These are phyloP conservation scores for Termitomyces sp. DNA, from an alignment of 768 basidiomycete species.

Conservation along the genomic window DNA sequence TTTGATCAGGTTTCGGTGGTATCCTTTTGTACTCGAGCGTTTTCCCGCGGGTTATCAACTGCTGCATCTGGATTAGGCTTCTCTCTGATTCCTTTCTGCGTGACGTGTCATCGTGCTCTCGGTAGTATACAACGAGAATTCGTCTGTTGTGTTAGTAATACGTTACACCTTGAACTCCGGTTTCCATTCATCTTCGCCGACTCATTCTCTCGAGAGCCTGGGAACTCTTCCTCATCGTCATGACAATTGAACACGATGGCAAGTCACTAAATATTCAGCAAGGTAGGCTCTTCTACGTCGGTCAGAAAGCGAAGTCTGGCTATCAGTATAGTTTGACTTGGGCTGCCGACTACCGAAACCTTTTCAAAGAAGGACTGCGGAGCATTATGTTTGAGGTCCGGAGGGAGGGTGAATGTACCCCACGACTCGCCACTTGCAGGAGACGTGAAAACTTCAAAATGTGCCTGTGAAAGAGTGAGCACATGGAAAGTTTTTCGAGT, in stretches of 20 bases:
- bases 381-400: neutral
- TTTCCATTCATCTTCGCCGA: too few relatives aligned
- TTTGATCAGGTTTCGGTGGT: too few relatives aligned
- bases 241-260: neutral
- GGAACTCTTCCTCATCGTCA: neutral
- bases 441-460: constrained; percentile 9
- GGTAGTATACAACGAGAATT: too few relatives aligned
- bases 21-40: too few relatives aligned
- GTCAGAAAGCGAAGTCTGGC: constrained; percentile 11
- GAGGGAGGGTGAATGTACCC: constrained; percentile 7
- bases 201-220: too few relatives aligned
- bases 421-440: constrained; percentile 2
- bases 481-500: neutral
- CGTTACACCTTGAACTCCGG: too few relatives aligned
- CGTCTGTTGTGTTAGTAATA: too few relatives aligned
- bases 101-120: too few relatives aligned
- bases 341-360: neutral
- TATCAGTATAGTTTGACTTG: constrained; percentile 9
- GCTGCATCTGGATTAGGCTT: too few relatives aligned
- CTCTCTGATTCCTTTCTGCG: too few relatives aligned
- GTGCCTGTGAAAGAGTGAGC: constrained; percentile 1
- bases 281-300: constrained; percentile 12
- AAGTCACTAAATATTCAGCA: neutral
- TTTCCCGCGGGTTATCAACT: too few relatives aligned
- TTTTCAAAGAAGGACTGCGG: neutral